Conservation (phyloP, 257 asterid genomes). For the Solanum medicagineum region DNA sequence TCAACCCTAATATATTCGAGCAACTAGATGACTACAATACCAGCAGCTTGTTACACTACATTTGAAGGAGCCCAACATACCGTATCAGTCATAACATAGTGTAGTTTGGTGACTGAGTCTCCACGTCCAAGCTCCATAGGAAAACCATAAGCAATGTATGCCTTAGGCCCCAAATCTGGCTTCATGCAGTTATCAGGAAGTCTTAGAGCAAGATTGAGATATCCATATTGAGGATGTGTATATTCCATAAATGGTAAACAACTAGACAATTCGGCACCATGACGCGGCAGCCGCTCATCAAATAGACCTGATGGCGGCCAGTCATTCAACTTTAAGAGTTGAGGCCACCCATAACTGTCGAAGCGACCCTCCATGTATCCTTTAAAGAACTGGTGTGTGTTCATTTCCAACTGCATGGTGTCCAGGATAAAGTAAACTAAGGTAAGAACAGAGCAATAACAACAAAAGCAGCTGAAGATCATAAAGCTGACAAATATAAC, state of each 20-base stretch:
- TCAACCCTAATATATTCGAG: not conserved
- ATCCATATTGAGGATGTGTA: not conserved
- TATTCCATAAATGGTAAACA: not conserved
- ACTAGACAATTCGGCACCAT: not conserved
- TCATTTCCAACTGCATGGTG: slow-evolving; percentile 53
- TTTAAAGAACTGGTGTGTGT: slow-evolving; percentile 46
- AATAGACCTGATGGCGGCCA: not conserved
- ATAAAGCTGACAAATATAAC: not conserved
- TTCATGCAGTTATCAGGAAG: not conserved
- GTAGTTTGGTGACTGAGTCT: not conserved
- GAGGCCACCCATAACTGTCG: not conserved
- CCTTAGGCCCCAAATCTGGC: not conserved
- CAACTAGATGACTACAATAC: not conserved
- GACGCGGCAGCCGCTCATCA: not conserved
- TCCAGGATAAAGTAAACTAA: not conserved
- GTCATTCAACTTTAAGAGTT: not conserved
- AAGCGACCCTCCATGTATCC: slow-evolving; percentile 33
- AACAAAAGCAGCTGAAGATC: too few species aligned
- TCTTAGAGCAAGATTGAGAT: not conserved
- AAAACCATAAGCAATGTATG: not conserved
- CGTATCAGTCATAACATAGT: not conserved
- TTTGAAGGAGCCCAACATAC: not conserved
- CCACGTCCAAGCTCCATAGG: not conserved
- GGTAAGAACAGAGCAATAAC: not conserved
- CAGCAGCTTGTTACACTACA: not conserved